Conservation (phyloP, 768 basidiomycete species). For the Chlorophyllum brunneum region DNA sequence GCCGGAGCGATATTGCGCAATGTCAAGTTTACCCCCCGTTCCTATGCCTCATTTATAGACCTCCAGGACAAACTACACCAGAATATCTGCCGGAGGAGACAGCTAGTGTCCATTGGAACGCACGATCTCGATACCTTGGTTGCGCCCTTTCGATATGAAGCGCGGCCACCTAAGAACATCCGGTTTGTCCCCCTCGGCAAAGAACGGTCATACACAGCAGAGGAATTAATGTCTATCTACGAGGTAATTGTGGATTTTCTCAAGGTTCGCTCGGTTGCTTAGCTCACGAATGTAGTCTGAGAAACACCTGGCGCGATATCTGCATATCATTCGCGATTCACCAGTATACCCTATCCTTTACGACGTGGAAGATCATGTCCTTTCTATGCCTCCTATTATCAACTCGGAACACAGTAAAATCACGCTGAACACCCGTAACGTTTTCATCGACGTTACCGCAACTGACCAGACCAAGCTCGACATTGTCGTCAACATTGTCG, state of each 20-base stretch:
- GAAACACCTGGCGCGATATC: conserved; percentile 84
- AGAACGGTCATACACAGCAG: conserved; percentile 73
- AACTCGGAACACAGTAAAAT: conserved; percentile 98
- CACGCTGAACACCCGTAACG: conserved; percentile 84
- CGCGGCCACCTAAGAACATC: conserved; percentile 79
- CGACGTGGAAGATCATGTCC: conserved; percentile 79
- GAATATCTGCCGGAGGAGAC: conserved; percentile 87
- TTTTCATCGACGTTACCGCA: conserved; percentile 97
- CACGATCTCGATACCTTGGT: conserved; percentile 92
- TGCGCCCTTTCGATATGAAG: conserved; percentile 86
- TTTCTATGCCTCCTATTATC: conserved; percentile 98
- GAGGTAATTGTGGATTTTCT: conserved; percentile 52
- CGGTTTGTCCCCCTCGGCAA: conserved; percentile 89
- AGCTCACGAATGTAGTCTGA: conserved; percentile 57
- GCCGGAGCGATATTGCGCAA: conserved; percentile 90
- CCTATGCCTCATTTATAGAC: conserved; percentile 97
- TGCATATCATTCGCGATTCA: conserved; percentile 91
- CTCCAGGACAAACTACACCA: conserved; percentile 99
- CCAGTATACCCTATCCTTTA: conserved; percentile 98
- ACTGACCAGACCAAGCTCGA: conserved; percentile 95
- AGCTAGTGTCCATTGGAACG: conserved; percentile 94
- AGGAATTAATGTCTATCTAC: conserved; percentile 90
- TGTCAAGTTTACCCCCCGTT: conserved; percentile 80
- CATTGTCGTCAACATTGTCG: conserved; percentile 92
- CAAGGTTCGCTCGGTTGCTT: not conserved